Evolutionary conservation across 257 asterid species (phyloP).

Genomic region (Schizonepeta tenuifolia): DNA sequence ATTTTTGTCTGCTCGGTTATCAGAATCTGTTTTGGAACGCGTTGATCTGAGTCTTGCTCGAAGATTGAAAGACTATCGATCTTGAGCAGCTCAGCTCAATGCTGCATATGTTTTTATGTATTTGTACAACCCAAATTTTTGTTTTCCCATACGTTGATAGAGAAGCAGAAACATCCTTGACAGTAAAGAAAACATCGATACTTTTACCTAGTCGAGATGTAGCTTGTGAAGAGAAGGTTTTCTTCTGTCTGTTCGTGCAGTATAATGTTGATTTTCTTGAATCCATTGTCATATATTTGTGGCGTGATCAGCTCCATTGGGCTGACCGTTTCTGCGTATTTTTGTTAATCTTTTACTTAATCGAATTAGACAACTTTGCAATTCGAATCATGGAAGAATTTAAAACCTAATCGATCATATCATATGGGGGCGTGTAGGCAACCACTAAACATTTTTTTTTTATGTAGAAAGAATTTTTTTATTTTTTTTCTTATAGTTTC

Average conservation of each 20-base stretch:
- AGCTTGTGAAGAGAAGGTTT: neutral
- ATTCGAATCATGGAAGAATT: neutral
- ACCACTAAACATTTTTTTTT: neutral
- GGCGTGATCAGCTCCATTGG: neutral
- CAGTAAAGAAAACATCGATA: neutral
- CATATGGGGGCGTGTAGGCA: neutral
- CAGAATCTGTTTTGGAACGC: conserved; percentile 1
- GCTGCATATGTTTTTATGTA: neutral
- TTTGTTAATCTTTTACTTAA: neutral
- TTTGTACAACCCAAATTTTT: neutral
- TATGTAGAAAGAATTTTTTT: neutral
- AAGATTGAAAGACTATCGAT: neutral
- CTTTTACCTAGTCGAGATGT: neutral
- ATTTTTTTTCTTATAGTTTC: neutral
- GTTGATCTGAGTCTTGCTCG: neutral
- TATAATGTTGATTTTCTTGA: neutral
- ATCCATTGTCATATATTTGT: neutral
- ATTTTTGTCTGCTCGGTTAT: conserved; percentile 22
- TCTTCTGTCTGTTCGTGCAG: neutral
- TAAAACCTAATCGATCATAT: too few relatives aligned
- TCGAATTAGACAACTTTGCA: neutral
- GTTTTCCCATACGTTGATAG: neutral
- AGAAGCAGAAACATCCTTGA: neutral
- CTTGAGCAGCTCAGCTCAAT: neutral
- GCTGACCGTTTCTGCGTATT: neutral